Evolutionary conservation across 106 monocot species (phyloP).

Genomic region (Apostasia shenzhenica): DNA sequence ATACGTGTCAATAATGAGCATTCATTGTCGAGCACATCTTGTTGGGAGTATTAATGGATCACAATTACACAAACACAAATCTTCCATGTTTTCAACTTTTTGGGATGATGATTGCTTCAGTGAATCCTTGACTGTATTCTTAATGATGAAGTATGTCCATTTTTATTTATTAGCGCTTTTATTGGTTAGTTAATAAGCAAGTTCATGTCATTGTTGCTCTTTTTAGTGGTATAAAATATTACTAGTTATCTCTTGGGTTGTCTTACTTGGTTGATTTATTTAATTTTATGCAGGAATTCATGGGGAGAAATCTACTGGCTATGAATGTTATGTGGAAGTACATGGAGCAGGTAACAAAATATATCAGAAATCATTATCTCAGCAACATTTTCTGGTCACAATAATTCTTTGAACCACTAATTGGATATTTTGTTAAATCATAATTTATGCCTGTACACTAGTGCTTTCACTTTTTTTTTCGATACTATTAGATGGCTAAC

Average conservation of each 20-base stretch:
- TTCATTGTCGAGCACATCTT: too few species aligned
- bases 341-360: constrained; percentile 69
- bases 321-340: constrained; percentile 99
- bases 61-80: too few species aligned
- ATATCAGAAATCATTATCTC: not conserved
- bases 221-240: not conserved
- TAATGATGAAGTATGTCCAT: too few species aligned
- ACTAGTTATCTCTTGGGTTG: not conserved
- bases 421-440: not conserved
- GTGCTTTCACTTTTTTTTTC: constrained; percentile 1
- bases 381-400: not conserved
- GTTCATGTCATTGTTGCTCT: too few species aligned
- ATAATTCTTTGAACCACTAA: not conserved
- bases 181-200: too few species aligned
- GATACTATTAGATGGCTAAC: not conserved
- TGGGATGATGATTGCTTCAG: too few species aligned
- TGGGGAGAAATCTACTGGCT: constrained; percentile 87
- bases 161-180: too few species aligned
- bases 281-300: constrained; percentile 66
- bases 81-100: too few species aligned
- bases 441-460: not conserved
- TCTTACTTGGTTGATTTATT: not conserved
- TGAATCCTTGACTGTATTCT: too few species aligned
- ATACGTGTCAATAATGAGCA: too few species aligned
- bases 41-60: too few species aligned